Evolutionary conservation across 768 basidiomycete genomes (phyloP).

Genomic region (Mycena albidolilacea): DNA sequence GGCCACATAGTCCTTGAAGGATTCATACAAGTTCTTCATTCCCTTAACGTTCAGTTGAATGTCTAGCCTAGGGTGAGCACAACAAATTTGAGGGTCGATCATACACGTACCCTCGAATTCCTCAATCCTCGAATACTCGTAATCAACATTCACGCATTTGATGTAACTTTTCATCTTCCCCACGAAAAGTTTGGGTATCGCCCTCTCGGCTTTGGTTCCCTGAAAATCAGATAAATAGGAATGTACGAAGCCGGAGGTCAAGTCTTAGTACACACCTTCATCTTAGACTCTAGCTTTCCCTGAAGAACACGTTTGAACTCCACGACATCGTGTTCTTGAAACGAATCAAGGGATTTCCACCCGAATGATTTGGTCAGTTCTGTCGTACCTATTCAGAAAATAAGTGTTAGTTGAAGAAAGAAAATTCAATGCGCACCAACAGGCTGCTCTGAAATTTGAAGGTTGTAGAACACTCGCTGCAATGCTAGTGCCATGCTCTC

Average conservation of each 20-base stretch:
- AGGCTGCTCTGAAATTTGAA: constrained; percentile 98
- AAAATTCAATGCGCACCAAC: constrained; percentile 74
- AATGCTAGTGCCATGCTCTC: constrained; percentile 97
- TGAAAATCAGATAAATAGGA: constrained; percentile 45
- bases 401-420: constrained; percentile 3
- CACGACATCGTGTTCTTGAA: constrained; percentile 99
- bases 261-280: constrained; percentile 79
- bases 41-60: constrained; percentile 99
- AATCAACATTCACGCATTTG: constrained; percentile 98
- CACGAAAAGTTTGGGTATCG: constrained; percentile 93
- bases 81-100: neutral
- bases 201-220: constrained; percentile 95
- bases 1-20: constrained; percentile 97
- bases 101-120: constrained; percentile 87
- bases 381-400: constrained; percentile 79
- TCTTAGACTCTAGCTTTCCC: constrained; percentile 98
- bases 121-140: constrained; percentile 93
- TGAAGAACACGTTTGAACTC: constrained; percentile 98
- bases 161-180: constrained; percentile 99
- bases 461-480: constrained; percentile 97
- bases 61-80: constrained; percentile 64
- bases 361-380: constrained; percentile 99
- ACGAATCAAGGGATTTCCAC: constrained; percentile 99
- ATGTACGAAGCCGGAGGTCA: neutral
- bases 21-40: constrained; percentile 96